phyloP scores from a whole-genome alignment of 1,284 basidiomycete species.

The Papiliotrema flavescens region DNA sequence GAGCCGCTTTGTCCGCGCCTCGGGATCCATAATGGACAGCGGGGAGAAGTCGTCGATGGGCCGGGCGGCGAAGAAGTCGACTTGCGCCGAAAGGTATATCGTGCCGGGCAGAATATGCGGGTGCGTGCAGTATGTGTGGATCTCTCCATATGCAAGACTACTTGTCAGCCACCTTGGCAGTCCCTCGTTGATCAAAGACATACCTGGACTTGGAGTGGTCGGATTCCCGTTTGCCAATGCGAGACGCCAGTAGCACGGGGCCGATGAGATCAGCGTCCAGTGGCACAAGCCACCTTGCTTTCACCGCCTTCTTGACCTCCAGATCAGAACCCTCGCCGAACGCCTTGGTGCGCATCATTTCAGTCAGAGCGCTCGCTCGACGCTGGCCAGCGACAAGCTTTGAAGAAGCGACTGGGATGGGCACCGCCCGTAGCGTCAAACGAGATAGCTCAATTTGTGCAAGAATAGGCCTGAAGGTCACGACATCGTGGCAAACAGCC shows the following conservation, averaged over 20 bases:
- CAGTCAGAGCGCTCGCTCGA: constrained; percentile 36
- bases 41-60: constrained; percentile 75
- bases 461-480: constrained; percentile 20
- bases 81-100: constrained; percentile 75
- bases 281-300: constrained; percentile 66
- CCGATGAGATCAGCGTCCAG: constrained; percentile 29
- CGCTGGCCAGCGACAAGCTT: constrained; percentile 1
- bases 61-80: constrained; percentile 65
- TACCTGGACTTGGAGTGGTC: neutral
- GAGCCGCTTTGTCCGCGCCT: constrained; percentile 60
- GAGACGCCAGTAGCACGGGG: too few species aligned
- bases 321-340: constrained; percentile 49
- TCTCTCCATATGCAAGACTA: constrained; percentile 70
- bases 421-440: constrained; percentile 7
- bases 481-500: constrained; percentile 30
- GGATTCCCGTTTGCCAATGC: neutral
- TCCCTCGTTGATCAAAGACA: neutral
- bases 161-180: constrained; percentile 42
- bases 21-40: constrained; percentile 63
- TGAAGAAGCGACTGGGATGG: neutral
- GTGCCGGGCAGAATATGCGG: constrained; percentile 62
- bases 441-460: constrained; percentile 28
- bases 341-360: constrained; percentile 40
- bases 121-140: constrained; percentile 65
- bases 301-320: constrained; percentile 55